phyloP scores from a whole-genome alignment of 2,329 filamentous ascomycete species.

The Sporothrix dimorphospora region DNA sequence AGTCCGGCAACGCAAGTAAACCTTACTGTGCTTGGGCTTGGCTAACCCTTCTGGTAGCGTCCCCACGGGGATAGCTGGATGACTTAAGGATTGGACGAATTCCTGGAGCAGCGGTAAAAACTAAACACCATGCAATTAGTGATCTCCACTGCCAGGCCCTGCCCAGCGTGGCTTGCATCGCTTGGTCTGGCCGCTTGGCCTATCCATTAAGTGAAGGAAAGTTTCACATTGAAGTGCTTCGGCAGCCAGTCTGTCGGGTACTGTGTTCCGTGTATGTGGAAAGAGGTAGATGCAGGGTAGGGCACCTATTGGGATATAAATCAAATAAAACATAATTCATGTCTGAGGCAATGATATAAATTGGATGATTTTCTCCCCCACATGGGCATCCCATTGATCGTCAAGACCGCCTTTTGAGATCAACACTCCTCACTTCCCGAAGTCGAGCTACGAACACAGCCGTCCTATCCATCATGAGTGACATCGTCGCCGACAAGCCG shows the following conservation, averaged over 20 bases:
- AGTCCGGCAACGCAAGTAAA: background rate
- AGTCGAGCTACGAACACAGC: too few species aligned
- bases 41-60: background rate
- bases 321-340: too few species aligned
- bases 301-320: too few species aligned
- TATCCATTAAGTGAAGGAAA: background rate
- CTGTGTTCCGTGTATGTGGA: background rate
- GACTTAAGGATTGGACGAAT: background rate
- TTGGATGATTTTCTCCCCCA: background rate
- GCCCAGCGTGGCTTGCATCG: background rate
- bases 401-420: background rate
- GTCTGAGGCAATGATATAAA: background rate
- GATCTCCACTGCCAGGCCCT: background rate
- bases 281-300: background rate
- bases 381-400: background rate
- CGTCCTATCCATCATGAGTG: background rate
- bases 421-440: background rate
- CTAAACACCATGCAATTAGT: background rate
- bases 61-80: background rate
- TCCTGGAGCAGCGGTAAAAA: background rate
- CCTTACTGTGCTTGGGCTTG: background rate
- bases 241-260: background rate
- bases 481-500: conserved; percentile 14
- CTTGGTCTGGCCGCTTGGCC: background rate
- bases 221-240: background rate